Evolutionary conservation across 345 rosid genomes (phyloP).

Genomic region (Bruguiera sexangula): DNA sequence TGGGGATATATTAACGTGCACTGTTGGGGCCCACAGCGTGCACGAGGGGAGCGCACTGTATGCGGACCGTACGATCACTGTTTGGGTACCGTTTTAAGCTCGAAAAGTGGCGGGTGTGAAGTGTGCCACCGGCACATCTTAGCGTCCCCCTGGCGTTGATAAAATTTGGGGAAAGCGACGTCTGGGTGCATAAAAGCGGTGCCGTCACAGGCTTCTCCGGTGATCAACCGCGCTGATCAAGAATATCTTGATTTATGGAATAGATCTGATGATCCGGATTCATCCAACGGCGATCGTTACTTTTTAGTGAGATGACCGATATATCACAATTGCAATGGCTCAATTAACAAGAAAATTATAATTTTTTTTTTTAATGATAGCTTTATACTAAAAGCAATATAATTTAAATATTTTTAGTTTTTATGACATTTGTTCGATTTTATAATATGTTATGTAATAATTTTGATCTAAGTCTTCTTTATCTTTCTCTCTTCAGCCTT

Average conservation of each 20-base stretch:
- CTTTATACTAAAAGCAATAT: too few species aligned
- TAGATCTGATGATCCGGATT: not conserved
- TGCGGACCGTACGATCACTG: slow-evolving; percentile 22
- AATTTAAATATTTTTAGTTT: too few species aligned
- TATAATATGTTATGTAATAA: too few species aligned
- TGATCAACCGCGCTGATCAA: not conserved
- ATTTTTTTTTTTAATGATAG: too few species aligned
- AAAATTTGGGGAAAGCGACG: slow-evolving; percentile 14
- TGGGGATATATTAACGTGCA: slow-evolving; percentile 8
- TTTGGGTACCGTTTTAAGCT: not conserved
- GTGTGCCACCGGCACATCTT: slow-evolving; percentile 6
- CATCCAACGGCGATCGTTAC: too few species aligned
- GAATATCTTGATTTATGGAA: not conserved
- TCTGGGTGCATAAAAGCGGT: slow-evolving; percentile 5
- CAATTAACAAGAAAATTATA: too few species aligned
- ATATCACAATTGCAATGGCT: too few species aligned
- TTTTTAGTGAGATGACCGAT: too few species aligned
- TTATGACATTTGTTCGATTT: too few species aligned
- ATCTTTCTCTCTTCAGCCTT: too few species aligned
- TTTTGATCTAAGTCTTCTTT: too few species aligned
- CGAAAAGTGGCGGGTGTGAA: not conserved
- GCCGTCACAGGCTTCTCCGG: not conserved
- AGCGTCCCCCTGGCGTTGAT: not conserved
- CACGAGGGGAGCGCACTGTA: slow-evolving; percentile 10
- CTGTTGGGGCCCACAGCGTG: not conserved